Percentiles rank a stretch among this genome's conserved stretches.
These are phyloP conservation scores for Septoria linicola DNA, from an alignment of 2,329 filamentous ascomycete genomes.

Conservation along the genomic window DNA sequence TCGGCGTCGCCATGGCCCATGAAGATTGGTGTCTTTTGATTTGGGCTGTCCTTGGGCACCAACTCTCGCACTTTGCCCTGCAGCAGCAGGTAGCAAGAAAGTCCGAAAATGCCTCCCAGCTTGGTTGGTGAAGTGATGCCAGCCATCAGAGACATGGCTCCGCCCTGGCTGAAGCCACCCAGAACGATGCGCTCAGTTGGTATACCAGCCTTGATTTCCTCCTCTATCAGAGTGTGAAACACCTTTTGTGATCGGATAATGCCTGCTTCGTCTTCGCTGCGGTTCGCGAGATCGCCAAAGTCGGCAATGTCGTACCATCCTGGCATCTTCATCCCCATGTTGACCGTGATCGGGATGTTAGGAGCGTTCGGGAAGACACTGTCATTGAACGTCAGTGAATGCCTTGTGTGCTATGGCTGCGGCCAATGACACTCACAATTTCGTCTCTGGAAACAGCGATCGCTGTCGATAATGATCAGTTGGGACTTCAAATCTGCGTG, in stretches of 20 bases:
- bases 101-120: slow-evolving; percentile 81
- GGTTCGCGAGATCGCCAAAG: slow-evolving; percentile 48
- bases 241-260: slow-evolving; percentile 71
- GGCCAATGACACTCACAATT: slow-evolving; percentile 56
- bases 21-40: slow-evolving; percentile 71
- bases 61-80: slow-evolving; percentile 62
- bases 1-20: slow-evolving; percentile 86
- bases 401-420: too few relatives aligned
- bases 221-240: slow-evolving; percentile 75
- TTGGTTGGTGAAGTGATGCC: slow-evolving; percentile 72
- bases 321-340: slow-evolving; percentile 76
- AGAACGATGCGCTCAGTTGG: slow-evolving; percentile 79
- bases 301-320: slow-evolving; percentile 72
- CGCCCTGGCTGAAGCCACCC: slow-evolving; percentile 83
- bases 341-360: slow-evolving; percentile 46
- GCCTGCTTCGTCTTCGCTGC: slow-evolving; percentile 66
- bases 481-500: too few relatives aligned
- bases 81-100: slow-evolving; percentile 79
- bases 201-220: slow-evolving; percentile 78
- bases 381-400: too few relatives aligned
- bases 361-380: slow-evolving; percentile 85
- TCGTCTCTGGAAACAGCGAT: slow-evolving; percentile 76
- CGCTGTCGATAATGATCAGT: too few relatives aligned
- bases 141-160: slow-evolving; percentile 78
- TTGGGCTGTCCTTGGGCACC: slow-evolving; percentile 50